Base-by-base conservation (phyloP, 1,284 basidiomycete genomes). In the Pulchroboletus neoregius region DNA sequence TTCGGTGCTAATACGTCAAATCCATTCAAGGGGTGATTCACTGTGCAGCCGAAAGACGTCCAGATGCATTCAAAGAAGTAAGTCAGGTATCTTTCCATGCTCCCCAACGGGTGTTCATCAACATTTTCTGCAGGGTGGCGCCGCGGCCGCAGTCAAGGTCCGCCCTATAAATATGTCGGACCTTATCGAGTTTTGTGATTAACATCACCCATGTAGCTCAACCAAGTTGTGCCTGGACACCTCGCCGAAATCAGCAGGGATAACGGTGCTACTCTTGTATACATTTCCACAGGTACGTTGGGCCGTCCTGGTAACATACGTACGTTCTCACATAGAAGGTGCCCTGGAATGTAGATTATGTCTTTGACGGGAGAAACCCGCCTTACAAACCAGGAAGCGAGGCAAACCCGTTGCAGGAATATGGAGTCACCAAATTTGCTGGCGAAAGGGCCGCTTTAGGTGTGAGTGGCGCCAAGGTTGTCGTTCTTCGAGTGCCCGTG, bases 341-440 rank as follows among this genome's bases (percentile, higher is more conserved):
- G 16, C 46, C 40, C 39, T 34, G 34, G 13, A 51, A 39, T 32
- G 45, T 58, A 84, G 89, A 92, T 67, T 92, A 92, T 63, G 88
- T 93, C 11, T 92, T 93, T 56, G 87, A 91, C 54, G 90, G 90
- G 5, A 82, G 76, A n/a, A 79, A 81, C 0, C 86, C 90, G 2
- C 86, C 87, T 0, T 92, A 92, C 64, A 72, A 74, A 3, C 83
- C 87, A 0, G 72, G 72, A 5, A 76, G 82, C 4, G 58, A 63
- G n/a, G 75, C 85, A 7, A 84, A 87, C 56, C 90, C 90, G 1
- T 65, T 92, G 34, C 86, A 93, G 44, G 67, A 84, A 2, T 93
- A 93, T 55, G 91, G 87, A 0, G 63, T 74, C 55, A 83, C 84
- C 0, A 93, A 93, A 63, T 73, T 81, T 36, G 84, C 82, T 33